Evolutionary conservation across 2,329 filamentous ascomycete species (phyloP), one percentile per base, ranked within the genome.

Genomic region (Neofusicoccum sp.): DNA sequence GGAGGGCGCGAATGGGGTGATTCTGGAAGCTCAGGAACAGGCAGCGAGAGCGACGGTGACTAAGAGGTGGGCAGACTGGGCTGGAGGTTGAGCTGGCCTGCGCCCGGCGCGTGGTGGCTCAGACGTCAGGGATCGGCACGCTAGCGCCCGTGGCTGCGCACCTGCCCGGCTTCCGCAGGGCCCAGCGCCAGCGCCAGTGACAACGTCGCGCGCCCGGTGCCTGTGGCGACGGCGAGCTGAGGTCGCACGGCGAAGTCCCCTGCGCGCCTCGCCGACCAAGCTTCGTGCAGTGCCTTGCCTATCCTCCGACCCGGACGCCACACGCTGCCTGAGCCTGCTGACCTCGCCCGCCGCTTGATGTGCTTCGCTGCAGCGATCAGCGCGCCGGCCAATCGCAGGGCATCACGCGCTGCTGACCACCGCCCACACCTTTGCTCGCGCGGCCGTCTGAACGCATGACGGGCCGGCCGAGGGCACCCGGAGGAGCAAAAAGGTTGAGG

Each of bases 371-470:
- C 26, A n/a, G 20, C n/a, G 54, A 58, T 47, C 41, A 11, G 24
- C 54, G n/a, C 54, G 40, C 41, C 20, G 24, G 31, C 54, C 54
- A 58, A 47, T 58, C 20, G 41, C 16, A 45, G 16, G 12, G 41
- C 54, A 58, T 58, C 54, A 58, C 54, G 54, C 54, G 54, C 41
- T 33, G 51, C 51, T 43, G 51, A 56, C 36, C 38, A 43, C 9
- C 36, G 26, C 34, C 38, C 51, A 56, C 51, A 43, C 36, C 36
- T 33, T 16, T n/a, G 12, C 14, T 53, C 38, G 48, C 34, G 48
- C 48, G 11, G 26, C 36, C 28, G 6, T 20, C 34, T 28, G 49
- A 38, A 54, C 41, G 38, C 53, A 45, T 44, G 53, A 44, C 34
- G 38, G 33, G 53, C 16, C 36, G 16, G 38, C 36, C 11, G 34